Evolutionary conservation across 345 rosid species (phyloP).

Genomic region (Rhodomyrtus tomentosa): DNA sequence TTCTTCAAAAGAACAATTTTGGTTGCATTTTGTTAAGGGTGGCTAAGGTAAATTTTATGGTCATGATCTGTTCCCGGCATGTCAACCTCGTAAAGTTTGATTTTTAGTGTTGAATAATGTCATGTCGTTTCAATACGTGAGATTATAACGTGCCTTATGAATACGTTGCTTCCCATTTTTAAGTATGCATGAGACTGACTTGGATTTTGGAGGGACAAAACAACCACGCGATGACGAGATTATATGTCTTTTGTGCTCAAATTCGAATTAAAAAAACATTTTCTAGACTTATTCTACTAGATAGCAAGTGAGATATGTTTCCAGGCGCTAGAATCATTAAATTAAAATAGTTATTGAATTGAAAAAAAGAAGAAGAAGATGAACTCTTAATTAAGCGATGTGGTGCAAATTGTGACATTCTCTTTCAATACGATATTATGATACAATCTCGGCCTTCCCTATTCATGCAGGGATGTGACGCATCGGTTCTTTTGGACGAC

Average conservation of each 20-base stretch:
- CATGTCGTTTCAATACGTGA: too few relatives aligned
- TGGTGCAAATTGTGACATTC: neutral
- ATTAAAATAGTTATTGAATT: too few relatives aligned
- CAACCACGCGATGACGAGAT: too few relatives aligned
- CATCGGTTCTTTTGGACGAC: conserved; percentile 65
- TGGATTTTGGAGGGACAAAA: too few relatives aligned
- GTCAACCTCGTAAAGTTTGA: neutral
- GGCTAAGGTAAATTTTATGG: neutral
- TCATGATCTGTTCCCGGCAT: neutral
- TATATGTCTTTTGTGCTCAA: too few relatives aligned
- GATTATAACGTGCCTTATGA: neutral
- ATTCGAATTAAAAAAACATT: too few relatives aligned
- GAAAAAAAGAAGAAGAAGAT: neutral
- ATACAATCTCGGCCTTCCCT: neutral
- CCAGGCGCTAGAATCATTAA: too few relatives aligned
- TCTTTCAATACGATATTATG: neutral
- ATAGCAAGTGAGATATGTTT: too few relatives aligned
- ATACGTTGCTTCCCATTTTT: neutral
- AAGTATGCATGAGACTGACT: too few relatives aligned
- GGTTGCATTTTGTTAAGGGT: too few relatives aligned
- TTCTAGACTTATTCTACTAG: too few relatives aligned
- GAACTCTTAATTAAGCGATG: neutral
- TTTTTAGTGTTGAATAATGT: neutral
- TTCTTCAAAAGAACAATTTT: too few relatives aligned
- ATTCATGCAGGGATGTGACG: conserved; percentile 56